phyloP scores from a whole-genome alignment of 148 eudicot genomes.

The Chenopodium album region DNA sequence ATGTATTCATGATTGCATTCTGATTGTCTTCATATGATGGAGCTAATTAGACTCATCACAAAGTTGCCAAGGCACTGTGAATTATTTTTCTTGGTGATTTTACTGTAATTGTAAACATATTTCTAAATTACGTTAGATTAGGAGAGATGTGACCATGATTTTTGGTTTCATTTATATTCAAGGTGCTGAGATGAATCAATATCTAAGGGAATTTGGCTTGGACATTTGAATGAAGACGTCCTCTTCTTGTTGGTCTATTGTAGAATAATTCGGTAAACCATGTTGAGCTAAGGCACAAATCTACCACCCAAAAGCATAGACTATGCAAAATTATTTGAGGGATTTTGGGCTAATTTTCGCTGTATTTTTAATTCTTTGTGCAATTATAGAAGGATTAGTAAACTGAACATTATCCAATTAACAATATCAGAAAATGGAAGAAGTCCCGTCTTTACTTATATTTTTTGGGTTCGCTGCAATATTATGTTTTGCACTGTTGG shows the following conservation, averaged over 20 bases:
- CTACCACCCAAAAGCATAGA: too few species aligned
- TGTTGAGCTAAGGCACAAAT: too few species aligned
- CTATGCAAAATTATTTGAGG: neutral
- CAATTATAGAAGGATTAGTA: neutral
- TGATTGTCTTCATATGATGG: neutral
- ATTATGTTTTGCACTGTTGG: neutral
- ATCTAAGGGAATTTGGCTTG: neutral
- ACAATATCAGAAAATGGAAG: neutral
- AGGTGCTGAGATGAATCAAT: neutral
- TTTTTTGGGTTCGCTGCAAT: neutral
- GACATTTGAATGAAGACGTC: neutral
- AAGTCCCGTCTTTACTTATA: neutral
- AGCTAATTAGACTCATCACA: neutral
- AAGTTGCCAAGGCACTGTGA: neutral
- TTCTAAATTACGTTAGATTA: neutral
- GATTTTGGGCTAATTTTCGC: neutral
- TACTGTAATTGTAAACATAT: too few species aligned
- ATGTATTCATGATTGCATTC: neutral
- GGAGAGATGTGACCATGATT: neutral
- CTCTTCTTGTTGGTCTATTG: neutral
- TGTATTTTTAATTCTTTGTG: neutral
- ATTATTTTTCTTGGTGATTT: too few species aligned
- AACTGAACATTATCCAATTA: neutral
- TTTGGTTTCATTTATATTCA: too few species aligned
- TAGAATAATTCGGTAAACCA: neutral